Conservation (phyloP, 345 rosid species). For the Aurinia saxatilis region DNA sequence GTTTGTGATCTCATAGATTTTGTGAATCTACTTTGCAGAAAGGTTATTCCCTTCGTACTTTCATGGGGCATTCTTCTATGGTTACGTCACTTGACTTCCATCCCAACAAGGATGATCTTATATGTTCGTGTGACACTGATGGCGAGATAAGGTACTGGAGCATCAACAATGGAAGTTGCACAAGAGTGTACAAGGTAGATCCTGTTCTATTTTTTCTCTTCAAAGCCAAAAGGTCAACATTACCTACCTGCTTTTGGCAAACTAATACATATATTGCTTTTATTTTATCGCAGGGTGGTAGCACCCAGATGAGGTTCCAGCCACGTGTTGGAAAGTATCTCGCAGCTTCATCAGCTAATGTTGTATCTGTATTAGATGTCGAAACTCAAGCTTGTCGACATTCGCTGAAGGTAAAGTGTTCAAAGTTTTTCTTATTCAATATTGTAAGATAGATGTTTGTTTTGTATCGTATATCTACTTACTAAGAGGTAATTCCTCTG, state of each 20-base stretch:
- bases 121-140: conserved; percentile 88
- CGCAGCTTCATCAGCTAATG: conserved; percentile 80
- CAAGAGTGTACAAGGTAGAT: conserved; percentile 73
- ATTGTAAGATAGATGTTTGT: background rate
- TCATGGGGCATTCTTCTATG: conserved; percentile 66
- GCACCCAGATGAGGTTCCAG: conserved; percentile 81
- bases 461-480: background rate
- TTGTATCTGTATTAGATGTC: conserved; percentile 73
- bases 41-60: conserved; percentile 71
- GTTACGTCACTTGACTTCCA: conserved; percentile 92
- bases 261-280: background rate
- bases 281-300: conserved; percentile 55
- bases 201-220: background rate
- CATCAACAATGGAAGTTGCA: conserved; percentile 69
- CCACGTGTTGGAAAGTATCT: conserved; percentile 85
- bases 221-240: background rate
- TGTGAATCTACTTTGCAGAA: conserved; percentile 48
- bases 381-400: conserved; percentile 75
- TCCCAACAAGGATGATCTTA: conserved; percentile 79
- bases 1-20: conserved; percentile 10
- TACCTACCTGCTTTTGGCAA: background rate
- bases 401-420: conserved; percentile 55
- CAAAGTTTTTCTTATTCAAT: background rate
- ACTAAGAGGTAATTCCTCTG: background rate
- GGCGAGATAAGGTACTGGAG: conserved; percentile 97